These are phyloP conservation scores for Chalaropsis ovoidea DNA, from an alignment of 2,329 filamentous ascomycete species.

Conservation along the genomic window DNA sequence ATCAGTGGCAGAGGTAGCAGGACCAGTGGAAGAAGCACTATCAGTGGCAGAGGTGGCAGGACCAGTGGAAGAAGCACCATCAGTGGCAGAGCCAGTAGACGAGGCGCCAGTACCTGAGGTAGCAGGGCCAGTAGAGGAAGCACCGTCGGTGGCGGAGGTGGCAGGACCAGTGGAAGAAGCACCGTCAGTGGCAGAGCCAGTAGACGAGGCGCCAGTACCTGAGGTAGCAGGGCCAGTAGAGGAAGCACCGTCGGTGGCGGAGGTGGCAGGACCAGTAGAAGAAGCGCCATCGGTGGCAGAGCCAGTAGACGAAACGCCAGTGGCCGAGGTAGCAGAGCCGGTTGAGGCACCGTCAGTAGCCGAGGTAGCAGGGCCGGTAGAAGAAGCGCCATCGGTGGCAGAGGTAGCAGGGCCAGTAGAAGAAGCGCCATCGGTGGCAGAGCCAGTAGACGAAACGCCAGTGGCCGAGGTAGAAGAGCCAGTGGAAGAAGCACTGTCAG, in stretches of 20 bases:
- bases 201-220: background rate
- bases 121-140: background rate
- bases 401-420: slow-evolving; percentile 7
- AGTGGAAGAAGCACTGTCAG: background rate
- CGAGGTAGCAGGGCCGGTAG: background rate
- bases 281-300: background rate
- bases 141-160: background rate
- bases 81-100: background rate
- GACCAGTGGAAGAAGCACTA: background rate
- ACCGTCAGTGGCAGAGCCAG: background rate
- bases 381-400: background rate
- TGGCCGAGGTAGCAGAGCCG: background rate
- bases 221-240: background rate
- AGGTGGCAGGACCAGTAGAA: background rate
- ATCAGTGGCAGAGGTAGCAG: background rate
- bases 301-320: background rate
- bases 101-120: background rate
- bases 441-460: background rate
- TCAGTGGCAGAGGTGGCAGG: slow-evolving; percentile 6
- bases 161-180: background rate
- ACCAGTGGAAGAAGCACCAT: background rate
- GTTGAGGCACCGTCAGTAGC: background rate
- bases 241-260: background rate
- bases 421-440: background rate
- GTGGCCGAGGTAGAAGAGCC: background rate